Base-by-base conservation (phyloP, 139 green algal genomes). In the Tetradesmus lagerheimii region DNA sequence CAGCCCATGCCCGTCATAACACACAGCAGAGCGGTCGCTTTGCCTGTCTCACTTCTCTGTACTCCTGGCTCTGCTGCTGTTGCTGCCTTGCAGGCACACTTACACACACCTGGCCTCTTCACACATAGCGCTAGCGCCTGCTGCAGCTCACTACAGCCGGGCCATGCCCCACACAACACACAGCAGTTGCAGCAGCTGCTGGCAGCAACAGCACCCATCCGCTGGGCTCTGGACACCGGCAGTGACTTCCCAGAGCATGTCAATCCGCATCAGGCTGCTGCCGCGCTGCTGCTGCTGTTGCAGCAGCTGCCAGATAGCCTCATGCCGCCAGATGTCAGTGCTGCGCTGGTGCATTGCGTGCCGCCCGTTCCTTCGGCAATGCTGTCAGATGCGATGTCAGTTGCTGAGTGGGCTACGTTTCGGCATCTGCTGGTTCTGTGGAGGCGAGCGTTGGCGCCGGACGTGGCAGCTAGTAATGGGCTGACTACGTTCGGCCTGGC, bases 81-180 rank as follows among this genome's bases (percentile, higher is more conserved):
- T 83, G 35, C 34, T 74, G 76, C 15, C 25, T 89, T 94, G 79
- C 77, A 87, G 82, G 62, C 31, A 1, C 53, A 80, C 5, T 78
- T 94, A 57, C 57, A 75, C 34, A 94, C 92, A 5, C 71, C 89
- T 27, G 89, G 91, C 20, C 78, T 94, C 23, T 94, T 94, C 64
- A 62, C 92, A 8, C 50, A 93, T 39, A 92, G 92, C 71, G 64
- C 67, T 9, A 81, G 90, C 16, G n/a, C 62, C 34, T 85, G 35
- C 62, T 71, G 66, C 75, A 66, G 16, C 35, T n/a, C 86, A 37
- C 3, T 47, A 29, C 35, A 57, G 29, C 29, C 78, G 8, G 29
- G 23, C 38, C 37, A n/a, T 25, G 38, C 39, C 0, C 27, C 78
- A 38, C 27, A 29, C 47, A 57, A 27, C 23, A 6, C 0, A 27